Evolutionary conservation across 1,284 basidiomycete species (phyloP), one percentile per base, ranked within the genome.

Genomic region (Trichosporon ovoides): DNA sequence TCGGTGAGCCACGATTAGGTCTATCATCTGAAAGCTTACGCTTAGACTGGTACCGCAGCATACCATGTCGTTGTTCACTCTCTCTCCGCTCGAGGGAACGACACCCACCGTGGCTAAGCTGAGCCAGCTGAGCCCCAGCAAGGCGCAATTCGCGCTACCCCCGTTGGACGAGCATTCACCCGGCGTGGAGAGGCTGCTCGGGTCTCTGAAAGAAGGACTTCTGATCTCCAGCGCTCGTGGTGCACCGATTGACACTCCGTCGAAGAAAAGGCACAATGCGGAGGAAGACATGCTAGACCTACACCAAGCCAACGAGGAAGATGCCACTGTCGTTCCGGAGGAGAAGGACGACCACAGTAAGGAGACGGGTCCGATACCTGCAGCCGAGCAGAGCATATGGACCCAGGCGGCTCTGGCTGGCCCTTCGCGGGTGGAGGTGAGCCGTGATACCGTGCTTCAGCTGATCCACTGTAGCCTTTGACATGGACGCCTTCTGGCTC

Each of bases 151-250:
- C 51, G 31, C 53, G 35, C 63, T 70, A 7, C 69, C 69, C 6
- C 36, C 40, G n/a, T 56, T 70, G 35, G 66, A 68, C 37, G 67
- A 70, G 43, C 40, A 63, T 54, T 61, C 68, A 18, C 61, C 67
- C 2, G 66, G 66, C 16, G 59, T 60, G 3, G 66, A 70, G 20
- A 55, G 69, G 11, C 53, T 70, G 18, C 40, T 70, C 16, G 59
- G 53, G 7, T 24, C 43, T 19, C 46, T 54, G 20, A 35, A 59
- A 58, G 52, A 52, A 13, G 31, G 22, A n/a, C 35, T 34, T 16
- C 18, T 52, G 10, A 31, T 48, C n/a, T 22, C 56, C 31, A 16
- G 18, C 3, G 20, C 38, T 46, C 24, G 19, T 20, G 11, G 34
- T 11, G 10, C 24, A 31, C 9, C 48, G 48, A 16, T 38, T 31